Conservation (phyloP, 306 rosid genomes). For the Citrullus mucosospermus region DNA sequence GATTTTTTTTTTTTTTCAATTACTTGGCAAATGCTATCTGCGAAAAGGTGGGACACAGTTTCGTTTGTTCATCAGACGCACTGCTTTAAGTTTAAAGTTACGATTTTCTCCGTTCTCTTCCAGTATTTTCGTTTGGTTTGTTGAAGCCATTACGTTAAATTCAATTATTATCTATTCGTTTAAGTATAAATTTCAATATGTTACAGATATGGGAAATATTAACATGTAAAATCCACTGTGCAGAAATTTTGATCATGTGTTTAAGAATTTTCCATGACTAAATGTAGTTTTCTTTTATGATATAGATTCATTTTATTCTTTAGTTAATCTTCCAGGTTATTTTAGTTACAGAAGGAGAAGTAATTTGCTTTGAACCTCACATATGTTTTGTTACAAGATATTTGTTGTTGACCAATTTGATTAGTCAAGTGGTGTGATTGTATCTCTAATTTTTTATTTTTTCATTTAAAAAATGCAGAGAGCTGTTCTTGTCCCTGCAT, state of each 20-base stretch:
- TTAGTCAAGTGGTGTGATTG: background rate
- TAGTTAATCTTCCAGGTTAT: background rate
- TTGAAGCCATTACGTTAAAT: background rate
- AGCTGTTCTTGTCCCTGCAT: constrained; percentile 83
- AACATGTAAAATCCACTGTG: background rate
- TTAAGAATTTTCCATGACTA: background rate
- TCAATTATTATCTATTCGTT: background rate
- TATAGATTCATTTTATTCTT: background rate
- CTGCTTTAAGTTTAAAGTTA: background rate
- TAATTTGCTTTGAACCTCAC: background rate
- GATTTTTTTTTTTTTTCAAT: background rate
- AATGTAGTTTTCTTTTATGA: background rate
- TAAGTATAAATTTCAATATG: background rate
- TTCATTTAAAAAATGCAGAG: constrained; percentile 33
- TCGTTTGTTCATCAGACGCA: background rate
- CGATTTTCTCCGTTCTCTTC: background rate
- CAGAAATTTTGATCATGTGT: background rate
- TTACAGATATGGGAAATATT: background rate
- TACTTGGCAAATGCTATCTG: background rate
- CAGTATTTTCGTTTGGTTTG: background rate
- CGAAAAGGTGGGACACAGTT: background rate
- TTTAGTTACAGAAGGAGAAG: background rate
- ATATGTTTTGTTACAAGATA: background rate
- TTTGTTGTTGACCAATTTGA: background rate
- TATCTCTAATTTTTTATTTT: background rate